A percentile compares a stretch with the other conserved stretches of the same genome.
phyloP scores from a whole-genome alignment of 495 filamentous ascomycete species.

The Polyplosphaeria fusca region DNA sequence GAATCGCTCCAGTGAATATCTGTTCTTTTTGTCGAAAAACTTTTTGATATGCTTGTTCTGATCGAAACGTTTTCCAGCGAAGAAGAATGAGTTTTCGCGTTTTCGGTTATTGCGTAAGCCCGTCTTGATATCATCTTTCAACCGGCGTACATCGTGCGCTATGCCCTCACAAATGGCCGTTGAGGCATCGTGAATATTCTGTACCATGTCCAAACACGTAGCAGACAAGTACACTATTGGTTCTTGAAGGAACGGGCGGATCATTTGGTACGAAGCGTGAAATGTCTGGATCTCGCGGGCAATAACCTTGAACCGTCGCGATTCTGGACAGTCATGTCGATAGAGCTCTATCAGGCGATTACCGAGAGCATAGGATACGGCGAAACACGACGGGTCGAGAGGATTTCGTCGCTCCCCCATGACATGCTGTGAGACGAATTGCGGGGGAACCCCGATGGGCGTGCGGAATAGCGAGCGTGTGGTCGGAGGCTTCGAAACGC shows the following conservation, averaged over 20 bases:
- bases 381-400: background rate
- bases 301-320: conserved; percentile 5
- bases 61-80: background rate
- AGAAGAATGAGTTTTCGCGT: background rate
- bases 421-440: background rate
- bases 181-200: conserved; percentile 8
- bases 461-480: too few relatives aligned
- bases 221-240: background rate
- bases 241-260: conserved; percentile 1
- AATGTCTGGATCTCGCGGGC: conserved; percentile 13
- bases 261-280: conserved; percentile 7
- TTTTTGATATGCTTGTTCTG: conserved; percentile 5
- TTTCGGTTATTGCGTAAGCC: background rate
- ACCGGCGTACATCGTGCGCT: background rate
- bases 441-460: conserved; percentile 3
- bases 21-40: conserved; percentile 5
- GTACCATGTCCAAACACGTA: background rate
- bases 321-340: conserved; percentile 5
- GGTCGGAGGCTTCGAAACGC: too few relatives aligned
- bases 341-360: background rate
- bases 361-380: background rate
- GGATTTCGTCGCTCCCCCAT: conserved; percentile 10
- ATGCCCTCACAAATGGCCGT: conserved; percentile 4
- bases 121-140: background rate
- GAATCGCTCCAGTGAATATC: conserved; percentile 1